Evolutionary conservation across 495 filamentous ascomycete genomes (phyloP).

Genomic region (Corynascus novoguineensis): DNA sequence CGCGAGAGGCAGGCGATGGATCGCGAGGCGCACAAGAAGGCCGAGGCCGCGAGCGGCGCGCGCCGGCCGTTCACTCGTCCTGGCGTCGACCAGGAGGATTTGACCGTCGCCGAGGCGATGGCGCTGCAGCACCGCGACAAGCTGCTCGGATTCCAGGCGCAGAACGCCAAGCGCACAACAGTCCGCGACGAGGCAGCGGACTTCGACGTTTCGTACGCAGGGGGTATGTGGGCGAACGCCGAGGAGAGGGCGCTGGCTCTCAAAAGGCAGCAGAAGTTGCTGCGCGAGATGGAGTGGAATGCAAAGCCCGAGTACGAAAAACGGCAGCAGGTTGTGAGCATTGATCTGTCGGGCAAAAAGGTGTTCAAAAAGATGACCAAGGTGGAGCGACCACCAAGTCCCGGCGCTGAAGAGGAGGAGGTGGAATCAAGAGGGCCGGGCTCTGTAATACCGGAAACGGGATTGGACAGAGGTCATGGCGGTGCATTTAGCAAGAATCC

Average conservation of each 20-base stretch:
- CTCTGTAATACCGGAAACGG: conserved; percentile 20
- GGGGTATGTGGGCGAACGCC: conserved; percentile 82
- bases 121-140: conserved; percentile 77
- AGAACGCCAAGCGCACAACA: conserved; percentile 81
- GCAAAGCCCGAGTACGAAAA: conserved; percentile 91
- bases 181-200: conserved; percentile 92
- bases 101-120: conserved; percentile 43
- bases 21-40: conserved; percentile 56
- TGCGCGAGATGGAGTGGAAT: conserved; percentile 86
- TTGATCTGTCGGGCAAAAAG: conserved; percentile 74
- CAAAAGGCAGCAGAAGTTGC: conserved; percentile 82
- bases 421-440: conserved; percentile 10
- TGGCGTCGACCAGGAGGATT: conserved; percentile 31
- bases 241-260: conserved; percentile 80
- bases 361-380: conserved; percentile 68
- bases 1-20: conserved; percentile 77
- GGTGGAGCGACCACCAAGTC: conserved; percentile 47
- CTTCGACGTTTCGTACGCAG: conserved; percentile 68
- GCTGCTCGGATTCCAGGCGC: conserved; percentile 75
- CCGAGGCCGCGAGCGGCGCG: conserved; percentile 57
- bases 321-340: conserved; percentile 75
- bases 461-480: conserved; percentile 24
- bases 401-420: conserved; percentile 44
- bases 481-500: conserved; percentile 80
- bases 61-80: conserved; percentile 21